Percentiles rank a stretch among this genome's conserved stretches.
These are phyloP conservation scores for Penicillium oxalicum DNA, from an alignment of 2,329 filamentous ascomycete genomes.

Conservation along the genomic window DNA sequence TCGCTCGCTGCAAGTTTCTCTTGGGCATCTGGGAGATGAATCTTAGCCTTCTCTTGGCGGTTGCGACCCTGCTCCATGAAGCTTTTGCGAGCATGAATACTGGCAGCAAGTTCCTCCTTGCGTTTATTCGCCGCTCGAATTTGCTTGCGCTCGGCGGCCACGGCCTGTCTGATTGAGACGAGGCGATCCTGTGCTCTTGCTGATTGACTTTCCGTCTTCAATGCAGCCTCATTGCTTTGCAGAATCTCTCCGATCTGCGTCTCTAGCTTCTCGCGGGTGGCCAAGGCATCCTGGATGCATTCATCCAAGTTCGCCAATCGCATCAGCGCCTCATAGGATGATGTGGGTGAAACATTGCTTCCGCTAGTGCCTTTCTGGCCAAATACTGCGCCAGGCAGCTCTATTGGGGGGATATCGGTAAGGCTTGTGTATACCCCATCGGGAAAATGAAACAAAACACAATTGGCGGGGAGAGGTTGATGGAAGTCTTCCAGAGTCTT, in stretches of 20 bases:
- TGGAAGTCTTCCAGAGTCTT: conserved; percentile 58
- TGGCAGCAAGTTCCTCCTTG: conserved; percentile 61
- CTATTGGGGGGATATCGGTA: conserved; percentile 55
- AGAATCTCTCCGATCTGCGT: conserved; percentile 64
- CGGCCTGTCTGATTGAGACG: conserved; percentile 42
- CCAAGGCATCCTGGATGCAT: conserved; percentile 82
- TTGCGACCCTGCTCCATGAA: conserved; percentile 62
- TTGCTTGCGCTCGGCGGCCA: conserved; percentile 60
- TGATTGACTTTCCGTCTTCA: conserved; percentile 29
- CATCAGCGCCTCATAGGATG: conserved; percentile 84
- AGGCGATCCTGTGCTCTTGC: conserved; percentile 38
- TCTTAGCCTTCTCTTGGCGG: conserved; percentile 53
- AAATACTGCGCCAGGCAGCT: conserved; percentile 13
- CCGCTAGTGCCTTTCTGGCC: conserved; percentile 36
- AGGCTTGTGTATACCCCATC: conserved; percentile 80
- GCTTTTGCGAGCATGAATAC: conserved; percentile 58
- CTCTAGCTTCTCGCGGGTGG: conserved; percentile 67
- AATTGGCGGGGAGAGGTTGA: conserved; percentile 72
- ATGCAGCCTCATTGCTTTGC: conserved; percentile 30
- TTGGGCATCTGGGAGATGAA: conserved; percentile 57
- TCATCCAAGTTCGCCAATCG: conserved; percentile 80
- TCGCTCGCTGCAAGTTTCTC: conserved; percentile 55
- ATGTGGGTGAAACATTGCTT: conserved; percentile 54
- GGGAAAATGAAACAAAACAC: conserved; percentile 74
- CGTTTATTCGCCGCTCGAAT: conserved; percentile 57